phyloP scores from a whole-genome alignment of 2,329 filamentous ascomycete genomes.

The Aspergillus persii region DNA sequence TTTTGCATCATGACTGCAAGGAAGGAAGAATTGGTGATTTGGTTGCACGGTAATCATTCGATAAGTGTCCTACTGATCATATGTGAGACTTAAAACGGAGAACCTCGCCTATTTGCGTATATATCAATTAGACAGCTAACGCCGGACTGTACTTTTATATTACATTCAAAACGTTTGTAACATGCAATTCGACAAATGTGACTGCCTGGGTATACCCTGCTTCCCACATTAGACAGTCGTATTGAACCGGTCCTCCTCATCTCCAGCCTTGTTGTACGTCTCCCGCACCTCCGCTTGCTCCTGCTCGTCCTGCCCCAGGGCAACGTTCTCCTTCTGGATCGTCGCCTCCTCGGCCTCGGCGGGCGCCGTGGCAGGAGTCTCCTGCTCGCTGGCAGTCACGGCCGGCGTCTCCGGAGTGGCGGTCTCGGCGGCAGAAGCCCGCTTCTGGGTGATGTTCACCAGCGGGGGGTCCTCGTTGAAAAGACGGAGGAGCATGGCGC shows the following conservation, averaged over 20 bases:
- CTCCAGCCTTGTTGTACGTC: constrained; percentile 44
- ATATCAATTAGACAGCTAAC: neutral
- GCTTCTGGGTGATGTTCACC: constrained; percentile 57
- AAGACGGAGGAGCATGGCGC: constrained; percentile 84
- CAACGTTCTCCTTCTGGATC: constrained; percentile 39
- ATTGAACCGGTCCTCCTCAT: constrained; percentile 48
- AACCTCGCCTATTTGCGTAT: too few relatives aligned
- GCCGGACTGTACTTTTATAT: neutral
- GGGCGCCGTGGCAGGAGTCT: constrained; percentile 16
- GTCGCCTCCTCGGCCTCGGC: constrained; percentile 34
- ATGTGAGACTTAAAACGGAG: too few relatives aligned
- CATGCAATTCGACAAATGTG: neutral
- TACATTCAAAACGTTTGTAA: neutral
- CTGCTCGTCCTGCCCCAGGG: constrained; percentile 41
- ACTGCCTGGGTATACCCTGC: neutral
- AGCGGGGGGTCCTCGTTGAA: constrained; percentile 87
- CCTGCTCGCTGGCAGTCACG: constrained; percentile 8
- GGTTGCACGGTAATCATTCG: too few relatives aligned
- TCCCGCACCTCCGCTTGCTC: constrained; percentile 41
- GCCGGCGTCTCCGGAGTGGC: constrained; percentile 17
- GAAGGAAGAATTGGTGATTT: too few relatives aligned
- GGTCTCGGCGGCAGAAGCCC: constrained; percentile 11
- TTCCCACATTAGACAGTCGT: constrained; percentile 42
- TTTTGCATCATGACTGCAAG: too few relatives aligned
- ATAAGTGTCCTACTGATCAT: too few relatives aligned